These are phyloP conservation scores for Pneumocystis canis DNA, from an alignment of 1,139 yeast species.

Conservation along the genomic window DNA sequence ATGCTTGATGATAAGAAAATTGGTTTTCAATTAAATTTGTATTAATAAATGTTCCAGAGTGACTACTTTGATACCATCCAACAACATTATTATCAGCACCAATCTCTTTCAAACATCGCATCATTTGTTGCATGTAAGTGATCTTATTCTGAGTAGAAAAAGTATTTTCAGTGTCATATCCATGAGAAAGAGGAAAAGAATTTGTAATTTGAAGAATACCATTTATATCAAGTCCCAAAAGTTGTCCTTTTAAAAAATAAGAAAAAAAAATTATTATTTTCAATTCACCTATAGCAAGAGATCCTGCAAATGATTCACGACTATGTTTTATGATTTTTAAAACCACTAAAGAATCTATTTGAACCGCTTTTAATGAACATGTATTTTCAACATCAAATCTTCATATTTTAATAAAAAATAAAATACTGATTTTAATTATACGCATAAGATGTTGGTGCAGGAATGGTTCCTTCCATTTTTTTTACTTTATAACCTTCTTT, in stretches of 20 bases:
- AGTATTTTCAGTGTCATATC: conserved; percentile 28
- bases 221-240: conserved; percentile 60
- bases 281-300: background rate
- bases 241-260: conserved; percentile 47
- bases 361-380: conserved; percentile 11
- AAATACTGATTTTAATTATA: background rate
- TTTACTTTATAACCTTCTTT: background rate
- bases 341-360: conserved; percentile 30
- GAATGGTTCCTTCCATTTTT: background rate
- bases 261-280: background rate
- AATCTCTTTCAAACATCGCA: conserved; percentile 45
- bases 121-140: conserved; percentile 50
- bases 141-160: conserved; percentile 19
- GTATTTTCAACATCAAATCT: conserved; percentile 12
- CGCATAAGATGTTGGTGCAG: background rate
- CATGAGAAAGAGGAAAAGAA: conserved; percentile 47
- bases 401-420: background rate
- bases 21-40: conserved; percentile 25
- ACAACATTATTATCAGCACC: conserved; percentile 59
- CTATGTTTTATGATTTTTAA: conserved; percentile 62
- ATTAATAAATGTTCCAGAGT: conserved; percentile 55
- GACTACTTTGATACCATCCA: conserved; percentile 71
- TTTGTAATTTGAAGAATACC: conserved; percentile 40
- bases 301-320: conserved; percentile 48
- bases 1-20: conserved; percentile 34